Conservation (phyloP, 139 green algal genomes). For the Mychonastes homosphaera region DNA sequence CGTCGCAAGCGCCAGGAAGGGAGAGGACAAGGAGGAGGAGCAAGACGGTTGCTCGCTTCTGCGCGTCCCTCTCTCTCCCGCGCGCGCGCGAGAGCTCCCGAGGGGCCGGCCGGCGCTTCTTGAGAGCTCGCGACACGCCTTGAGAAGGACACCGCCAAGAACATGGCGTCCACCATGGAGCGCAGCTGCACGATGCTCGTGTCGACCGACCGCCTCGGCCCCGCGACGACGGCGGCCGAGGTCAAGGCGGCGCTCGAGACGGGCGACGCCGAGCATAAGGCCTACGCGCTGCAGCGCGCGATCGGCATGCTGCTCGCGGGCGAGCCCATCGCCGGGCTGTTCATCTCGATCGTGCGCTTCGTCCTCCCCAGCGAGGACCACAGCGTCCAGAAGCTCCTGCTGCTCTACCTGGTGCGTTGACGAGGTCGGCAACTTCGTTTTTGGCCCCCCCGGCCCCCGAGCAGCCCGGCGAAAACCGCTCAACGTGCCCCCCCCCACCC, state of each 20-base stretch:
- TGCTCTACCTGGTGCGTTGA: constrained; percentile 90
- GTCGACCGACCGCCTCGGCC: constrained; percentile 77
- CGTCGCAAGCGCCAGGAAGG: too few relatives aligned
- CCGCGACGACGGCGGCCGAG: constrained; percentile 55
- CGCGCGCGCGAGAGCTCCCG: too few relatives aligned
- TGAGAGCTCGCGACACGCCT: too few relatives aligned
- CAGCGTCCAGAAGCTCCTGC: constrained; percentile 93
- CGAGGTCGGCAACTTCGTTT: not conserved
- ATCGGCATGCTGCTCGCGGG: constrained; percentile 87
- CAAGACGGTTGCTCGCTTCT: too few relatives aligned
- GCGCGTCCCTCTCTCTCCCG: too few relatives aligned
- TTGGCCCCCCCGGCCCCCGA: too few relatives aligned
- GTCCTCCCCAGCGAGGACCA: constrained; percentile 97
- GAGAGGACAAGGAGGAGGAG: too few relatives aligned
- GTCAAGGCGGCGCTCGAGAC: constrained; percentile 92
- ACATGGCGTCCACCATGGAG: constrained; percentile 64
- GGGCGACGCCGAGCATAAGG: constrained; percentile 68
- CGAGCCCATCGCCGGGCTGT: constrained; percentile 89
- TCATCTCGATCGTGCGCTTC: constrained; percentile 99
- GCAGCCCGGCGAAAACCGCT: too few relatives aligned
- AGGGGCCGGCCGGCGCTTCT: too few relatives aligned
- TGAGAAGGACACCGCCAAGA: too few relatives aligned
- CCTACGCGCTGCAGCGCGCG: constrained; percentile 89
- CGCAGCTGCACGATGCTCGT: constrained; percentile 89
- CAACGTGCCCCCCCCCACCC: too few relatives aligned